Evolutionary conservation across 768 basidiomycete genomes (phyloP).

Genomic region (Dentipellis fragilis): DNA sequence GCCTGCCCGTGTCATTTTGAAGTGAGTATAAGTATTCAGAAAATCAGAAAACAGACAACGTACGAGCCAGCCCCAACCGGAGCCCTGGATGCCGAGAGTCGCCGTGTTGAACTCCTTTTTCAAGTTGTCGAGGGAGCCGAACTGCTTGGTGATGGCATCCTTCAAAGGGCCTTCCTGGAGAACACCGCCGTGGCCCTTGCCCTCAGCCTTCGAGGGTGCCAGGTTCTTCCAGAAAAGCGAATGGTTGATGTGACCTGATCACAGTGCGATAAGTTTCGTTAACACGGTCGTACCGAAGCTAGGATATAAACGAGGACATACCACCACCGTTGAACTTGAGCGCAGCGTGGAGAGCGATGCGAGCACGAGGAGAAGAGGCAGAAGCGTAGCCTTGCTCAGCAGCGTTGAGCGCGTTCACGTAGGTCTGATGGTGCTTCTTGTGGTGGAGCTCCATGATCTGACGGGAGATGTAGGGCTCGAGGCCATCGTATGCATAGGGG

Average conservation of each 20-base stretch:
- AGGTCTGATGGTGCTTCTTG: constrained; percentile 83
- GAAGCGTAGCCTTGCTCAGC: constrained; percentile 79
- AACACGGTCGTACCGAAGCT: too few species aligned
- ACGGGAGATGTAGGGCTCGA: constrained; percentile 86
- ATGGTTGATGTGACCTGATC: constrained; percentile 83
- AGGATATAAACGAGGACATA: constrained; percentile 16
- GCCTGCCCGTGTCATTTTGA: constrained; percentile 34
- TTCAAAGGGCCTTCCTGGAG: constrained; percentile 61
- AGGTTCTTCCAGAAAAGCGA: constrained; percentile 98
- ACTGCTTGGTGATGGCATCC: constrained; percentile 66
- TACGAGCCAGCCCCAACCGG: constrained; percentile 98
- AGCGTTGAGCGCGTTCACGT: constrained; percentile 90
- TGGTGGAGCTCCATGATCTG: constrained; percentile 95
- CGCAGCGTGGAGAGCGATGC: constrained; percentile 81
- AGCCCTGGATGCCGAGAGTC: constrained; percentile 91
- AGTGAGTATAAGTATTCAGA: not conserved
- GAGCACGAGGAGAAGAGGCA: constrained; percentile 53
- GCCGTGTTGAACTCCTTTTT: constrained; percentile 80
- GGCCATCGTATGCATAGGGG: constrained; percentile 79
- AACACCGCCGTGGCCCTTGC: constrained; percentile 43
- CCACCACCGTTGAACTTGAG: constrained; percentile 98
- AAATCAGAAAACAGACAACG: constrained; percentile 15
- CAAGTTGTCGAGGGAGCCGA: constrained; percentile 79
- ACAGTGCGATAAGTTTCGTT: not conserved
- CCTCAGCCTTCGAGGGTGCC: constrained; percentile 55